A percentile compares a stretch with the other conserved stretches of the same genome.
These are phyloP conservation scores for Aureobasidium pullulans DNA, from an alignment of 2,329 filamentous ascomycete species.

Conservation along the genomic window DNA sequence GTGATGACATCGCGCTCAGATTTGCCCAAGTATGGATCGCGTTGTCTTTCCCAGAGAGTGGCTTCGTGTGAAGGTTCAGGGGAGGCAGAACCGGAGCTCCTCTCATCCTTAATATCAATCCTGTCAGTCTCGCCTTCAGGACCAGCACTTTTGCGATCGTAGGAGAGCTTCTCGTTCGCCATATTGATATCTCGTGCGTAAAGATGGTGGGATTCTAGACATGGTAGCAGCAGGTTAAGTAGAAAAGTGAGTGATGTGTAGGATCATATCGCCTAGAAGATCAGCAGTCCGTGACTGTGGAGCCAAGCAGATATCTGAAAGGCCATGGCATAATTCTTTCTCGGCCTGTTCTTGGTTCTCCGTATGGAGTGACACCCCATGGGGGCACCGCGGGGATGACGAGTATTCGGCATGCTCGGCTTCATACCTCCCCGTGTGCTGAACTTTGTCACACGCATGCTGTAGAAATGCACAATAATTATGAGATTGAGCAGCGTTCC, in stretches of 20 bases:
- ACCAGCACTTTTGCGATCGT: background rate
- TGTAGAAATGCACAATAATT: too few relatives aligned
- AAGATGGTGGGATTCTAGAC: background rate
- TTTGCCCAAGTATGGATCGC: conserved; percentile 24
- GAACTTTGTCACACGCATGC: too few relatives aligned
- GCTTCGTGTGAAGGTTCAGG: background rate
- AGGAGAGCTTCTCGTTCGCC: background rate
- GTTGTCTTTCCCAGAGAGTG: conserved; percentile 14
- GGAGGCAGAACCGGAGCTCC: background rate
- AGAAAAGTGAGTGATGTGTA: background rate
- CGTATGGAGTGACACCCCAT: background rate
- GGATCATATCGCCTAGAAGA: conserved; percentile 3
- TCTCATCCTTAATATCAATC: conserved; percentile 4
- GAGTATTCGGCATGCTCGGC: background rate
- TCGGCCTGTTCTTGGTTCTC: background rate
- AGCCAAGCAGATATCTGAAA: conserved; percentile 3
- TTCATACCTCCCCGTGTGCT: background rate
- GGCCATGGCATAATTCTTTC: background rate
- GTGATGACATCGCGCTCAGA: conserved; percentile 21
- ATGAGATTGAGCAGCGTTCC: too few relatives aligned
- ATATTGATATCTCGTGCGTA: background rate
- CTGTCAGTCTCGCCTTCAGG: background rate
- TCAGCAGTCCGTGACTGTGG: background rate
- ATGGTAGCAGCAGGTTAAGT: background rate
- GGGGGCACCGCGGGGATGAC: background rate